Evolutionary conservation across 2,329 filamentous ascomycete species (phyloP), one percentile per base, ranked within the genome.

Genomic region (Cladosporium sp.): DNA sequence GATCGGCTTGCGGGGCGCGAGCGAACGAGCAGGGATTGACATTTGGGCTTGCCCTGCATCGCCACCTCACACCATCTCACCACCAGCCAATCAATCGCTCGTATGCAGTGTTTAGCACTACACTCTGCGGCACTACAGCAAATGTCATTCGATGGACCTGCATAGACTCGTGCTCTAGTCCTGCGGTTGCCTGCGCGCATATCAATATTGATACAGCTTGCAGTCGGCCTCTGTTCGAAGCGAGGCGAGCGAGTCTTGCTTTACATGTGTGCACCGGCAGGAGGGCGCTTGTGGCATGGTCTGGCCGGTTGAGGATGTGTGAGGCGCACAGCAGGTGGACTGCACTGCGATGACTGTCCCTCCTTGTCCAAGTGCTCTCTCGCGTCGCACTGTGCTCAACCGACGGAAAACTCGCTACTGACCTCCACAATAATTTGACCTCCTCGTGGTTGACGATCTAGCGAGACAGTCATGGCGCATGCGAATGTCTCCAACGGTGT

Each of bases 401-500:
- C n/a, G 30, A 24, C 7, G 18, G 15, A 54, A 32, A 6, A 14
- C 49, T 54, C 28, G 24, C 28, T 12, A 54, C 49, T 54, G n/a
- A 47, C 7, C n/a, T 21, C n/a, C 41, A 47, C 41, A 47, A 7
- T 54, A 15, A 54, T 54, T 8, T 30, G 24, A n/a, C 18, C 49
- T 30, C 28, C 12, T 30, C 28, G 24, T 28, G 24, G 30, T 30
- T 54, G 49, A 30, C 49, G 30, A 21, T 36, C 30, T 32, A 32
- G 15, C 15, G 18, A 32, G 34, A 14, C n/a, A 49, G 18, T 5
- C 44, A 72, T 72, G 71, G 68, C 68, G 21, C 65, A 70, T 6
- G 64, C 66, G 14, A 71, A 65, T 63, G 70, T 72, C 18, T 68
- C 71, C 6, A 71, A 65, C 64, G 64, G 71, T 47, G 79, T 83